A percentile compares a stretch with the other conserved stretches of the same genome.
phyloP scores from a whole-genome alignment of 2,329 filamentous ascomycete genomes.

The Calonectria pseudoreteaudii region DNA sequence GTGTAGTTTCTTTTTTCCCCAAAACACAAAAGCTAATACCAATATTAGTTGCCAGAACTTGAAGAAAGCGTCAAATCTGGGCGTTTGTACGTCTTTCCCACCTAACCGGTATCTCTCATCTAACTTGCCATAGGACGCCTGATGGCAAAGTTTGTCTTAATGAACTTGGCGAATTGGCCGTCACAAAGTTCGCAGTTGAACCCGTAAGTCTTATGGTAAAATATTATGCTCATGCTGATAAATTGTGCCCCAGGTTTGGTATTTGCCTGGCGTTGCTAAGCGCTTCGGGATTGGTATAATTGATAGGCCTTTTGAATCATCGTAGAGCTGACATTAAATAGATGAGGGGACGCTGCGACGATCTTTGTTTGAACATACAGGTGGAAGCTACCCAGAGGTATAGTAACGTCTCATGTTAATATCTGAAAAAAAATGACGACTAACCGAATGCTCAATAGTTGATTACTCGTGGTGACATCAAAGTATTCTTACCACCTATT shows the following conservation, averaged over 20 bases:
- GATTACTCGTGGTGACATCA: conserved; percentile 94
- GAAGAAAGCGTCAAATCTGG: conserved; percentile 87
- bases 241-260: conserved; percentile 69
- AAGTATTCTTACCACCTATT: conserved; percentile 95
- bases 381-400: conserved; percentile 92
- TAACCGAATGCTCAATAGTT: conserved; percentile 59
- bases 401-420: conserved; percentile 3
- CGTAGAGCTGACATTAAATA: conserved; percentile 47
- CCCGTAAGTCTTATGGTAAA: conserved; percentile 68
- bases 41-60: conserved; percentile 80
- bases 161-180: conserved; percentile 84
- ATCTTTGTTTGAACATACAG: conserved; percentile 93
- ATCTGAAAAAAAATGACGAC: conserved; percentile 11
- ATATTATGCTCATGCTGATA: not conserved
- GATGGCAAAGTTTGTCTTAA: conserved; percentile 95
- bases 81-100: conserved; percentile 64
- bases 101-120: not conserved
- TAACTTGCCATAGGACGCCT: conserved; percentile 56
- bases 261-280: conserved; percentile 87
- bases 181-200: conserved; percentile 97
- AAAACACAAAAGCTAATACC: not conserved
- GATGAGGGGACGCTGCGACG: conserved; percentile 89
- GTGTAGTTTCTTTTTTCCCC: not conserved
- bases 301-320: not conserved
- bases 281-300: conserved; percentile 85